These are phyloP conservation scores for Candida sithepensis DNA, from an alignment of 805 yeast species.

Conservation along the genomic window DNA sequence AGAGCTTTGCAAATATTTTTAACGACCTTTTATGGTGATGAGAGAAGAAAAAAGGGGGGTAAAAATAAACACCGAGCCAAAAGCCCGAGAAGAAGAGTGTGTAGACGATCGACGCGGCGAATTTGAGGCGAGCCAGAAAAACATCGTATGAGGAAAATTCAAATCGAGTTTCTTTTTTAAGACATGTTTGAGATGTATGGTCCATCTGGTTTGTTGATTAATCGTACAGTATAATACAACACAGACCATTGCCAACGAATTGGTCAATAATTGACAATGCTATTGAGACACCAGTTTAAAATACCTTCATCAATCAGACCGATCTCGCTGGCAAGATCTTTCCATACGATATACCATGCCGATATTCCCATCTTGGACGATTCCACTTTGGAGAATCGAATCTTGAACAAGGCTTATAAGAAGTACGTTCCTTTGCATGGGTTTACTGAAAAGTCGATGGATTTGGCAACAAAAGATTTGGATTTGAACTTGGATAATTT, in stretches of 20 bases:
- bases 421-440: constrained; percentile 43
- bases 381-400: constrained; percentile 35
- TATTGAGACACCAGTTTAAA: not conserved
- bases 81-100: too few relatives aligned
- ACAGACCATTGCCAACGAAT: too few relatives aligned
- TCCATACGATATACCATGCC: constrained; percentile 36
- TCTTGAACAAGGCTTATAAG: constrained; percentile 30
- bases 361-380: constrained; percentile 33
- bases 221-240: too few relatives aligned
- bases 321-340: constrained; percentile 25
- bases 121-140: not conserved
- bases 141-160: not conserved
- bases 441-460: constrained; percentile 38
- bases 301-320: not conserved
- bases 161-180: too few relatives aligned
- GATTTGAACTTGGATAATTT: constrained; percentile 38
- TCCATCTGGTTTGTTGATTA: too few relatives aligned
- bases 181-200: too few relatives aligned
- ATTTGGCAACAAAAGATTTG: constrained; percentile 41
- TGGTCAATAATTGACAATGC: too few relatives aligned
- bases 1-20: too few relatives aligned
- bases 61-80: too few relatives aligned
- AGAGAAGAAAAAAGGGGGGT: not conserved
- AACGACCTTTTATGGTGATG: not conserved
- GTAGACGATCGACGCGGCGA: not conserved